phyloP scores from a whole-genome alignment of 2,329 filamentous ascomycete species.

The Claviceps arundinis region DNA sequence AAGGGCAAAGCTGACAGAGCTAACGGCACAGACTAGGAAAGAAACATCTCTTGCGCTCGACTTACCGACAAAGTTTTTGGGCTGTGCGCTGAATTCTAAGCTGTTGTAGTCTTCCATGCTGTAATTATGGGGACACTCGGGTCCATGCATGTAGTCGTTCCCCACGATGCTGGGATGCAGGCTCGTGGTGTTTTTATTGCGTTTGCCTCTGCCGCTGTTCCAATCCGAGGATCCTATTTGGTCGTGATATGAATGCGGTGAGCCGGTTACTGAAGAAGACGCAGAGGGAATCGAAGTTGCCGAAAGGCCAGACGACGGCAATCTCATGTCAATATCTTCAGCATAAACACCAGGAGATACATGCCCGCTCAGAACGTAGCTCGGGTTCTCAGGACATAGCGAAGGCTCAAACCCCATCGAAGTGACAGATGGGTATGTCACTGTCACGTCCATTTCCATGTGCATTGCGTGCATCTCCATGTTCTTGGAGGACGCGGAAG shows the following conservation, averaged over 20 bases:
- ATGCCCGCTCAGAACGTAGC: constrained; percentile 32
- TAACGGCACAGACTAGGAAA: background rate
- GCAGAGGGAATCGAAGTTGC: constrained; percentile 49
- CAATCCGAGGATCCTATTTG: constrained; percentile 48
- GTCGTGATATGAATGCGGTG: constrained; percentile 49
- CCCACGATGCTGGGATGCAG: constrained; percentile 52
- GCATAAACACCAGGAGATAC: constrained; percentile 35
- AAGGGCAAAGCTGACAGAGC: background rate
- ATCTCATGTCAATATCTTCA: constrained; percentile 36
- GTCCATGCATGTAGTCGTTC: constrained; percentile 37
- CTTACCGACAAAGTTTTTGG: constrained; percentile 46
- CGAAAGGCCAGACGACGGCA: constrained; percentile 45
- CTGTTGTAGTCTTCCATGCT: constrained; percentile 37
- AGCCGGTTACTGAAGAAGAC: constrained; percentile 53
- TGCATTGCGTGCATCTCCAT: constrained; percentile 29
- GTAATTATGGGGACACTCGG: constrained; percentile 38
- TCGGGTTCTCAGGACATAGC: constrained; percentile 32
- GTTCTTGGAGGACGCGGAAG: constrained; percentile 30
- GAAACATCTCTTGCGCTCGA: constrained; percentile 10
- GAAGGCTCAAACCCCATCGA: constrained; percentile 31
- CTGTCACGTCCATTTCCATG: too few species aligned
- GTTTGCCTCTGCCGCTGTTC: constrained; percentile 22
- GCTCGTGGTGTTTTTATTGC: constrained; percentile 32
- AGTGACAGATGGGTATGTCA: constrained; percentile 20
- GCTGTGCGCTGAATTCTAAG: constrained; percentile 31